Conservation (phyloP, 2,329 filamentous ascomycete species). For the Aspergillus latus region DNA sequence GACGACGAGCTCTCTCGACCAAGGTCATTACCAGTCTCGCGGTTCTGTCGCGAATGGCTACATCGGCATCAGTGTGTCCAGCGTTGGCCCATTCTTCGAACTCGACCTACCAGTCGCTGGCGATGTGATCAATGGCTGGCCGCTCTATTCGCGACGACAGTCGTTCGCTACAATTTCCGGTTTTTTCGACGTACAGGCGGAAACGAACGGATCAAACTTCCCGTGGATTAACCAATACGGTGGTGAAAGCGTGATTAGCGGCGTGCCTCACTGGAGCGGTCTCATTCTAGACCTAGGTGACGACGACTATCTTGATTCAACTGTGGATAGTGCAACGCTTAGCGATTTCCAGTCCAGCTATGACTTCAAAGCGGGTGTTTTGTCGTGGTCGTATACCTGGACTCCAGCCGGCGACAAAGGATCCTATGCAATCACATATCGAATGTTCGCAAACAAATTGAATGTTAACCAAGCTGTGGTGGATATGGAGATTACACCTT, state of each 20-base stretch:
- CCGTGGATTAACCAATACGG: constrained; percentile 69
- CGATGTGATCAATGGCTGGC: constrained; percentile 65
- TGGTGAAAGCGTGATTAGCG: constrained; percentile 68
- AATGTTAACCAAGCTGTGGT: constrained; percentile 62
- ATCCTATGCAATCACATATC: constrained; percentile 60
- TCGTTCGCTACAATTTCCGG: constrained; percentile 67
- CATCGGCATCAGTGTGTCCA: constrained; percentile 62
- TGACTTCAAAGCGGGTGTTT: constrained; percentile 62
- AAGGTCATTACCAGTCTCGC: constrained; percentile 61
- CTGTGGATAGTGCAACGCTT: constrained; percentile 59
- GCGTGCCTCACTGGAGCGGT: constrained; percentile 68
- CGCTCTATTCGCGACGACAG: constrained; percentile 62
- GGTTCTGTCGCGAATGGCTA: constrained; percentile 64
- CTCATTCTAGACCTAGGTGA: constrained; percentile 58
- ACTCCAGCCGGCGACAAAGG: constrained; percentile 50
- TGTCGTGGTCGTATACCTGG: constrained; percentile 68
- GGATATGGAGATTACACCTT: constrained; percentile 59
- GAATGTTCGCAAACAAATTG: constrained; percentile 65
- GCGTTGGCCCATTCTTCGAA: constrained; percentile 65
- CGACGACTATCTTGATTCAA: constrained; percentile 59
- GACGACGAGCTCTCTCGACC: constrained; percentile 54
- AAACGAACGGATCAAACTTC: constrained; percentile 63
- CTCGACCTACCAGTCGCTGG: constrained; percentile 51
- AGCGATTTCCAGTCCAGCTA: constrained; percentile 61
- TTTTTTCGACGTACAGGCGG: constrained; percentile 63